Evolutionary conservation across 1,284 basidiomycete genomes (phyloP).

Genomic region (Papiliotrema laurentii): DNA sequence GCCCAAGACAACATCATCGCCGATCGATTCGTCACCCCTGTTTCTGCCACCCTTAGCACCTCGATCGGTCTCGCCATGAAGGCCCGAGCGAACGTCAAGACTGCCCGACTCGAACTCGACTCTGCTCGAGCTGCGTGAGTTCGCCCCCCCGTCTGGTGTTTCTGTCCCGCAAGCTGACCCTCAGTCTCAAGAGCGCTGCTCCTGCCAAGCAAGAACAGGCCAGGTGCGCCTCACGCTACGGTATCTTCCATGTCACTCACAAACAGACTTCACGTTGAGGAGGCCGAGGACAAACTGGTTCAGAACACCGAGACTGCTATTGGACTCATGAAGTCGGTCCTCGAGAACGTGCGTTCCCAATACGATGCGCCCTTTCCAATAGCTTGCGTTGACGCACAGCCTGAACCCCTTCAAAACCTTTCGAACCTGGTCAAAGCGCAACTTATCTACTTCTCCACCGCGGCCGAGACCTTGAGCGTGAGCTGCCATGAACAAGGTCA

Average conservation of each 20-base stretch:
- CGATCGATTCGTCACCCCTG: conserved; percentile 77
- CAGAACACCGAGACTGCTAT: conserved; percentile 98
- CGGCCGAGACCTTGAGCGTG: conserved; percentile 73
- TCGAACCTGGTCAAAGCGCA: conserved; percentile 88
- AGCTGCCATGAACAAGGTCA: conserved; percentile 12
- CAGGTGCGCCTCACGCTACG: conserved; percentile 48
- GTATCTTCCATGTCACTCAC: neutral
- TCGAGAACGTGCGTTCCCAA: conserved; percentile 71
- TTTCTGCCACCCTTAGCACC: conserved; percentile 78
- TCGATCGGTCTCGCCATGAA: conserved; percentile 82
- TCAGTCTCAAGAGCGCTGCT: conserved; percentile 68
- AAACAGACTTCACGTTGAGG: conserved; percentile 67
- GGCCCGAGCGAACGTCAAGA: conserved; percentile 79
- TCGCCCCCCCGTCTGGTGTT: neutral
- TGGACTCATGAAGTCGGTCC: conserved; percentile 93
- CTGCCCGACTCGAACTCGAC: conserved; percentile 73
- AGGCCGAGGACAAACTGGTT: conserved; percentile 91
- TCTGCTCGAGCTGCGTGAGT: conserved; percentile 56
- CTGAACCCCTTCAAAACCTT: conserved; percentile 90
- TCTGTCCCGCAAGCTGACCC: conserved; percentile 39
- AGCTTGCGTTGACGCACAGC: conserved; percentile 52
- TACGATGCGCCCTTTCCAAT: neutral
- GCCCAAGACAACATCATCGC: conserved; percentile 74
- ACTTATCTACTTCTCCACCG: conserved; percentile 75
- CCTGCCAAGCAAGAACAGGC: conserved; percentile 81